Percentiles rank a stretch among this genome's conserved stretches.
Conservation (phyloP, 2,329 filamentous ascomycete genomes). For the Aphanocladium album region DNA sequence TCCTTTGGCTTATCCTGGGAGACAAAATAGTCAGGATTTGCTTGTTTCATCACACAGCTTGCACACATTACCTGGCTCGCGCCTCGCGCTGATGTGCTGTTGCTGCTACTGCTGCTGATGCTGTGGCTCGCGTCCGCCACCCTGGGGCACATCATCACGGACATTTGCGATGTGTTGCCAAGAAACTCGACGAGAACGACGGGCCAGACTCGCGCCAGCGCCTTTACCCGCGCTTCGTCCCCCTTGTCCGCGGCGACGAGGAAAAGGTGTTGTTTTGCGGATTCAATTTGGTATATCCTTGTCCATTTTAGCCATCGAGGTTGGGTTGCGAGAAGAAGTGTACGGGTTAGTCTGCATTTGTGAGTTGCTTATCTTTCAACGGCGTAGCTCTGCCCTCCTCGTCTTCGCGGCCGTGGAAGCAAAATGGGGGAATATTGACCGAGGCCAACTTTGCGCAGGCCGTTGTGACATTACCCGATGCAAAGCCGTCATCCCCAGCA, state of each 20-base stretch:
- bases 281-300: background rate
- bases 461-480: background rate
- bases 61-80: background rate
- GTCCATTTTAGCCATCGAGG: background rate
- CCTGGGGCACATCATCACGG: background rate
- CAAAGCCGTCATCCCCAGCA: background rate
- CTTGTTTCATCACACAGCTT: background rate
- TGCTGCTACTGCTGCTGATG: background rate
- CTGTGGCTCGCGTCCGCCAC: background rate
- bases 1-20: background rate
- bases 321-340: background rate
- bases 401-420: background rate
- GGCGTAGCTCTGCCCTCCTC: background rate
- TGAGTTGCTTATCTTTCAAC: background rate
- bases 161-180: background rate
- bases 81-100: background rate
- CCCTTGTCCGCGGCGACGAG: background rate
- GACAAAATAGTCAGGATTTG: background rate
- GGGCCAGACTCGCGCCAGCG: background rate
- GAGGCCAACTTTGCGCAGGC: background rate
- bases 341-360: background rate
- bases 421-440: background rate
- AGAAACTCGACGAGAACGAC: background rate
- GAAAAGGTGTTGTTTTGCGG: background rate
- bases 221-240: background rate